Base-by-base conservation (phyloP, 306 rosid species). In the Lupinus albus region DNA sequence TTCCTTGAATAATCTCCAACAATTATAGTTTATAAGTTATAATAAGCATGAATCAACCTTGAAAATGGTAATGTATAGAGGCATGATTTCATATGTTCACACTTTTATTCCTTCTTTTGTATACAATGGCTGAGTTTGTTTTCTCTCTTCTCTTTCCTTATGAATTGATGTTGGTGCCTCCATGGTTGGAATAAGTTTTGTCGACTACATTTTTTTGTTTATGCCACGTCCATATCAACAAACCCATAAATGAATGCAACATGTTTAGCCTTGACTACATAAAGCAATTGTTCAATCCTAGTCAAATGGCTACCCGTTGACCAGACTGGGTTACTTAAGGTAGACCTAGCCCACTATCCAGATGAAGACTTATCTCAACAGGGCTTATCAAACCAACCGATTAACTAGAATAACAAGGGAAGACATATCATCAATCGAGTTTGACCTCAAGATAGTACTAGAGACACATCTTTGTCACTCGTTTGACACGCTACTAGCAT, bases 251-350 rank as follows among this genome's bases (percentile, higher is more conserved):
- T 70, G 95, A 88, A 58, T 84, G 95, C 82, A 88, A 88, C 83
- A 75, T 85, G 86, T 88, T 53, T 30, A 85, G 95, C 51, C 82
- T 88, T 11, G 81, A 84, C 47, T 88, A 91, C 71, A n/a, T n/a
- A n/a, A n/a, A n/a, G n/a, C n/a, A n/a, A n/a, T n/a, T n/a, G n/a
- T n/a, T n/a, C n/a, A n/a, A n/a, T n/a, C n/a, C n/a, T n/a, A n/a
- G n/a, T n/a, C n/a, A n/a, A n/a, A n/a, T n/a, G n/a, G n/a, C n/a
- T n/a, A n/a, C n/a, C n/a, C n/a, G n/a, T n/a, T n/a, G n/a, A n/a
- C n/a, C n/a, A n/a, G n/a, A n/a, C n/a, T n/a, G n/a, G n/a, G n/a
- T n/a, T n/a, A n/a, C n/a, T n/a, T n/a, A n/a, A n/a, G n/a, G n/a
- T n/a, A n/a, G n/a, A n/a, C n/a, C n/a, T n/a, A n/a, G n/a, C n/a